Conservation (phyloP, 1,284 basidiomycete genomes). For the Ganoderma multipileum region DNA sequence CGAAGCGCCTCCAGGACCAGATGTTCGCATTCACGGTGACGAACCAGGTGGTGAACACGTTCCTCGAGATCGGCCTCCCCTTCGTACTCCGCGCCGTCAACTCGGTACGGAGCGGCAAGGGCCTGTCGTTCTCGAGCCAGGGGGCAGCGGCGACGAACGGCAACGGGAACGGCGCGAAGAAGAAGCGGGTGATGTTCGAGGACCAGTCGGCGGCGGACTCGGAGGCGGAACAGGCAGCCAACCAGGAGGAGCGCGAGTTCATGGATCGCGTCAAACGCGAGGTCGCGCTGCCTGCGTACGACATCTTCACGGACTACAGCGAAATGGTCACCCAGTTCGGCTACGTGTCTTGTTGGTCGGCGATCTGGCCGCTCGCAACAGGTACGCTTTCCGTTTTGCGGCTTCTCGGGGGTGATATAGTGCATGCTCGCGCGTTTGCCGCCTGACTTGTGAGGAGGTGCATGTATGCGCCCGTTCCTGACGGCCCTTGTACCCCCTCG, state of each 20-base stretch:
- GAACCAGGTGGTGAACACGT: slow-evolving; percentile 86
- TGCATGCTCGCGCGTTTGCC: neutral
- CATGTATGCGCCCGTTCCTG: neutral
- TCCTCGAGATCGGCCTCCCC: slow-evolving; percentile 87
- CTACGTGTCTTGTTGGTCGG: slow-evolving; percentile 90
- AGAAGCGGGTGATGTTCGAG: slow-evolving; percentile 78
- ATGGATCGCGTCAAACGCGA: slow-evolving; percentile 82
- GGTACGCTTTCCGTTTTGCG: slow-evolving; percentile 46
- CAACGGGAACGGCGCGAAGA: slow-evolving; percentile 43
- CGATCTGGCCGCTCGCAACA: slow-evolving; percentile 95
- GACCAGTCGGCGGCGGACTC: slow-evolving; percentile 53
- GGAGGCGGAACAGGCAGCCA: slow-evolving; percentile 44
- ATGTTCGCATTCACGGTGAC: slow-evolving; percentile 97
- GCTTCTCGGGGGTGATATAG: neutral
- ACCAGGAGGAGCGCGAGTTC: slow-evolving; percentile 72
- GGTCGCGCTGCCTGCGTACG: slow-evolving; percentile 83
- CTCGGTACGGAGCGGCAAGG: slow-evolving; percentile 54
- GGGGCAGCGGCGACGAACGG: slow-evolving; percentile 31
- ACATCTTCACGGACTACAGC: slow-evolving; percentile 85
- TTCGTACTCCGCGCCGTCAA: slow-evolving; percentile 73
- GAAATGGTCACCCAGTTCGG: slow-evolving; percentile 98
- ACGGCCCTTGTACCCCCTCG: neutral
- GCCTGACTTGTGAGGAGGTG: neutral
- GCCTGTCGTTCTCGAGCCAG: slow-evolving; percentile 33
- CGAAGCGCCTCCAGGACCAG: slow-evolving; percentile 83